Evolutionary conservation across 1,139 yeast species (phyloP), one percentile per base, ranked within the genome.

Genomic region (Kluyveromyces sp.): DNA sequence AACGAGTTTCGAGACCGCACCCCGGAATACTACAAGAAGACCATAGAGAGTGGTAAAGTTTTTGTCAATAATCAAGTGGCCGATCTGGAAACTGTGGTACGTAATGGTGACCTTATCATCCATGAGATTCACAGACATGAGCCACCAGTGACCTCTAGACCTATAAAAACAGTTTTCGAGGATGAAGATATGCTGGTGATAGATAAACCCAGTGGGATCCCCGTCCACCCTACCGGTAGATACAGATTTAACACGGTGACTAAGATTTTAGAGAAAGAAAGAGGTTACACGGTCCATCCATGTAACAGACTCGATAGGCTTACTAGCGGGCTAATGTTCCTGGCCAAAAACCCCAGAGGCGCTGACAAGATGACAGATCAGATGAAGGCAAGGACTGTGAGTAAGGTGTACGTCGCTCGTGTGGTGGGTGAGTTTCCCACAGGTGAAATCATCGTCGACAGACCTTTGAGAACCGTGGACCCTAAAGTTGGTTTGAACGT

Each of bases 181-280:
- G 83, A 87, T 59, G 92, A 84, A 15, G 77, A 84, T 42, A 65
- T 88, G 29, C 72, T 92, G 6, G 96, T 85, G 1, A 83, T 94
- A 25, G 95, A 92, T 61, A 92, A 92, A 54, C 98, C 99, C 0
- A 77, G 94, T 3, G 96, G 98, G 0, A 77, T 92, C 3, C 97
- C 99, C 0, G 96, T 83, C 1, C 98, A 92, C 61, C 98, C 99
- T 1, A 84, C 97, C 0, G 99, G 98, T 0, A 69, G 97, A 46
- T 92, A 81, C 65, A 70, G 95, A 47, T 87, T 77, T 65, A 92
- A 92, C 60, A 79, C 96, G 1, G 77, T 89, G 13, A 86, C 94
- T n/a, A 85, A 83, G 61, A 78, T 87, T 16, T 65, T 89, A 49
- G 80, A 83, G 58, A 78, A 77, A 45, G 89, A 87, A 49, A 60